Evolutionary conservation across 2,329 filamentous ascomycete genomes (phyloP).

Genomic region (Sporothrix mexicana): DNA sequence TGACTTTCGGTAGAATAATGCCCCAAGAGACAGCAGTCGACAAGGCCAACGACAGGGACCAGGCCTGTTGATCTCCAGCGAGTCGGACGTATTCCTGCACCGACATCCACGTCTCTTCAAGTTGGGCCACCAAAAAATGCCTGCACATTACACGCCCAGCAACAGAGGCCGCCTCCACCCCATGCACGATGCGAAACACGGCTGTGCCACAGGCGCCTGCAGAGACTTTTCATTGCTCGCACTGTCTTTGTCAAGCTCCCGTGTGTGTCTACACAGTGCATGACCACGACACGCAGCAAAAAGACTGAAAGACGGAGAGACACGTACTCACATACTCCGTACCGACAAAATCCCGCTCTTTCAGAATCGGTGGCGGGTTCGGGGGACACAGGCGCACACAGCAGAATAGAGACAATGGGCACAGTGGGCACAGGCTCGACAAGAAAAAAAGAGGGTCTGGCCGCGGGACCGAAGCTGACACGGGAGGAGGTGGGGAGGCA

Average conservation of each 20-base stretch:
- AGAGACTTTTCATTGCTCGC: too few species aligned
- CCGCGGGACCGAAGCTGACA: constrained; percentile 20
- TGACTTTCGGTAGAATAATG: not conserved
- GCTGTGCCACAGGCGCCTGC: constrained; percentile 13
- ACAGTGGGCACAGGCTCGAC: too few species aligned
- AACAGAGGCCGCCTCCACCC: not conserved
- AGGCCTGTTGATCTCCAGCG: constrained; percentile 18
- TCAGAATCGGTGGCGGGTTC: constrained; percentile 12
- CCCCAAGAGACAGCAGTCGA: not conserved
- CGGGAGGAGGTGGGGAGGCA: not conserved
- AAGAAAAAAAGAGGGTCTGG: not conserved
- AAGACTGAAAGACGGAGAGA: not conserved
- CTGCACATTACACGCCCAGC: not conserved
- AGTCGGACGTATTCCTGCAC: constrained; percentile 31
- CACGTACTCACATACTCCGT: not conserved
- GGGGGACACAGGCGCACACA: not conserved
- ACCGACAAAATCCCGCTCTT: constrained; percentile 1
- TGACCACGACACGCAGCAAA: not conserved
- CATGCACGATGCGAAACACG: constrained; percentile 29
- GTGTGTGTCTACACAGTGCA: not conserved
- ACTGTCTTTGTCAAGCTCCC: not conserved
- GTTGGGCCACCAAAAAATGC: not conserved
- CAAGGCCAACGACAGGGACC: not conserved
- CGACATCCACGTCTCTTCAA: not conserved
- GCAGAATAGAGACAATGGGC: not conserved